phyloP scores from a whole-genome alignment of 2,329 filamentous ascomycete species.

The Phoma sp. region DNA sequence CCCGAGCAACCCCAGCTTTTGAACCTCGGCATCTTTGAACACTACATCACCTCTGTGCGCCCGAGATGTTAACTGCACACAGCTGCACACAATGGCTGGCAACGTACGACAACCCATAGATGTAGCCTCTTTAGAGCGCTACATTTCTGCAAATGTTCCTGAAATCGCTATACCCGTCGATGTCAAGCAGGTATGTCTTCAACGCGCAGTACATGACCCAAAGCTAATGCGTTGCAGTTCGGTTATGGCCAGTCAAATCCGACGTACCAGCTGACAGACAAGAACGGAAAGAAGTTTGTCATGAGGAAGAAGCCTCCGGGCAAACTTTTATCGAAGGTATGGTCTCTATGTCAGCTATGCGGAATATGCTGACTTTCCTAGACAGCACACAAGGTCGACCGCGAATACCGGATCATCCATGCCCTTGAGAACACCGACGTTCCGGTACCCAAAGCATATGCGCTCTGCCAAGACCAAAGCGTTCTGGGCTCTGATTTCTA shows the following conservation, averaged over 20 bases:
- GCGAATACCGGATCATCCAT: slow-evolving; percentile 89
- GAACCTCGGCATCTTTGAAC: slow-evolving; percentile 14
- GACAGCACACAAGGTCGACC: slow-evolving; percentile 94
- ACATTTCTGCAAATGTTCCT: slow-evolving; percentile 78
- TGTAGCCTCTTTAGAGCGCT: slow-evolving; percentile 76
- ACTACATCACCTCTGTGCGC: slow-evolving; percentile 12
- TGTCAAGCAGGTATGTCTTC: slow-evolving; percentile 77
- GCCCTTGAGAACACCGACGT: slow-evolving; percentile 81
- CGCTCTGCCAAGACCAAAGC: slow-evolving; percentile 80
- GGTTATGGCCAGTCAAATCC: slow-evolving; percentile 97
- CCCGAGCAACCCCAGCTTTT: slow-evolving; percentile 1
- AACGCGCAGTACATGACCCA: neutral
- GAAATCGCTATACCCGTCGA: slow-evolving; percentile 82
- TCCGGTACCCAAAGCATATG: slow-evolving; percentile 81
- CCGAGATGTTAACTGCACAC: slow-evolving; percentile 21
- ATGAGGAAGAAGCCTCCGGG: slow-evolving; percentile 99
- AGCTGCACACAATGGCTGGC: slow-evolving; percentile 71
- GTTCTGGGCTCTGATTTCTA: slow-evolving; percentile 94
- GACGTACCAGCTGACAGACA: slow-evolving; percentile 86
- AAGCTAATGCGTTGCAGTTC: slow-evolving; percentile 64
- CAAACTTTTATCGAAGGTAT: slow-evolving; percentile 71
- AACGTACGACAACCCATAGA: slow-evolving; percentile 90
- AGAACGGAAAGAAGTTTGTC: slow-evolving; percentile 75
- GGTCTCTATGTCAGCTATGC: neutral
- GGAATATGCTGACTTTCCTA: slow-evolving; percentile 40